phyloP scores from a whole-genome alignment of 2,329 filamentous ascomycete genomes.

The Aspergillus bombycis region DNA sequence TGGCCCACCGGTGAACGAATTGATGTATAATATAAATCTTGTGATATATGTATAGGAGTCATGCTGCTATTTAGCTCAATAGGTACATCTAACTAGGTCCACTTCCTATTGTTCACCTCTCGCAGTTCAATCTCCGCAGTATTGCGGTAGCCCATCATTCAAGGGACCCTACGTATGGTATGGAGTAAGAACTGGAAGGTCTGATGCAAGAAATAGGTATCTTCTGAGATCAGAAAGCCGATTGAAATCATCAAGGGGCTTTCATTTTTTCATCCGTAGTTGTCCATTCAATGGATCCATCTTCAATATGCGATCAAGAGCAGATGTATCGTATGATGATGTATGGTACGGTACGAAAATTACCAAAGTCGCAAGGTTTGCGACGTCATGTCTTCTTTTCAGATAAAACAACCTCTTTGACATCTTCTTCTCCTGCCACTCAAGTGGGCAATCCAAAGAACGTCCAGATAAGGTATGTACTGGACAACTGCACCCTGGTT shows the following conservation, averaged over 20 bases:
- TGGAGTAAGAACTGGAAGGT: neutral
- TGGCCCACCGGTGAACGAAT: conserved; percentile 2
- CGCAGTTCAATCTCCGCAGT: neutral
- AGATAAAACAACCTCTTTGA: neutral
- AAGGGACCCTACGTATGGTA: neutral
- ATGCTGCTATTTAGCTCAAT: neutral
- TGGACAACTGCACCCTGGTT: too few species aligned
- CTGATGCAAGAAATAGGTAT: neutral
- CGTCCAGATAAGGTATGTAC: neutral
- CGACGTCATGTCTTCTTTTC: conserved; percentile 21
- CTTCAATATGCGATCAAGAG: neutral
- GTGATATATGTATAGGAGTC: neutral
- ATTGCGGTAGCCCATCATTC: neutral
- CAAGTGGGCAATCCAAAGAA: neutral
- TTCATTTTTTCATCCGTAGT: neutral
- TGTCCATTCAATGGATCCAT: neutral
- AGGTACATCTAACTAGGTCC: neutral
- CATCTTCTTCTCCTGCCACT: neutral
- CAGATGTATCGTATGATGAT: neutral
- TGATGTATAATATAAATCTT: neutral
- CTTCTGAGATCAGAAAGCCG: neutral
- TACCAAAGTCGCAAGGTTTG: conserved; percentile 5
- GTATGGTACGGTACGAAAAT: conserved; percentile 9
- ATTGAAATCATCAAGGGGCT: neutral
- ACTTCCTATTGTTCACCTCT: neutral